phyloP scores from a whole-genome alignment of 2,329 filamentous ascomycete species.

The Aspergillus proliferans region DNA sequence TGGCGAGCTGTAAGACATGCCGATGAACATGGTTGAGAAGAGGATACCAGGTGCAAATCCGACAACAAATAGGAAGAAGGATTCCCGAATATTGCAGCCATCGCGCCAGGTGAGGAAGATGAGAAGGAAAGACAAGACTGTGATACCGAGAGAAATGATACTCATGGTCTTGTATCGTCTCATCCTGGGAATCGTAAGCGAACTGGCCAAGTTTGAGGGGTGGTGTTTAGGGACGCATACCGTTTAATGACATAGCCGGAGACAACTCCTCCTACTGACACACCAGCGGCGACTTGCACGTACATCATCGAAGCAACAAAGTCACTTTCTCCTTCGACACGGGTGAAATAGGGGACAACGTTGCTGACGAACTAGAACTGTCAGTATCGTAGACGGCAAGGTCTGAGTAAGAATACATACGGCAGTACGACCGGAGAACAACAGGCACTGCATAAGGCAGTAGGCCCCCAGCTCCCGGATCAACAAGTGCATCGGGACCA shows the following conservation, averaged over 20 bases:
- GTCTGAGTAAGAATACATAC: constrained; percentile 6
- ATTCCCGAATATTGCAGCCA: constrained; percentile 9
- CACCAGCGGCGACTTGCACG: constrained; percentile 4
- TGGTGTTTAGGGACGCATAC: background rate
- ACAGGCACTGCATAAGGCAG: constrained; percentile 9
- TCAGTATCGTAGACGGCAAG: background rate
- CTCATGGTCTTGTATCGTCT: constrained; percentile 6
- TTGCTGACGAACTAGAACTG: constrained; percentile 5
- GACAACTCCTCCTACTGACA: constrained; percentile 6
- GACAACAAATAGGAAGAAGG: constrained; percentile 4
- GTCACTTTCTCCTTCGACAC: constrained; percentile 8
- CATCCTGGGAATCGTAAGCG: background rate
- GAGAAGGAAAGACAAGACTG: constrained; percentile 3
- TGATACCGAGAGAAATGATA: background rate
- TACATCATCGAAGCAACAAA: constrained; percentile 6
- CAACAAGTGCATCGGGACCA: constrained; percentile 14
- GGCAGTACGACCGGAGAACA: constrained; percentile 6
- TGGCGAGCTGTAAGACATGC: constrained; percentile 8
- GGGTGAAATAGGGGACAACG: constrained; percentile 13
- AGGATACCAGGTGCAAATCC: constrained; percentile 12
- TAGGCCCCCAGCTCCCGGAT: constrained; percentile 4
- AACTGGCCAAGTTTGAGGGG: background rate
- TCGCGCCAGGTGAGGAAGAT: constrained; percentile 14
- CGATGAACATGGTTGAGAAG: constrained; percentile 15
- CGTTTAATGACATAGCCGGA: constrained; percentile 9